Percentiles rank a stretch among this genome's conserved stretches.
phyloP scores from a whole-genome alignment of 495 filamentous ascomycete genomes.

The Tuber aestivum region DNA sequence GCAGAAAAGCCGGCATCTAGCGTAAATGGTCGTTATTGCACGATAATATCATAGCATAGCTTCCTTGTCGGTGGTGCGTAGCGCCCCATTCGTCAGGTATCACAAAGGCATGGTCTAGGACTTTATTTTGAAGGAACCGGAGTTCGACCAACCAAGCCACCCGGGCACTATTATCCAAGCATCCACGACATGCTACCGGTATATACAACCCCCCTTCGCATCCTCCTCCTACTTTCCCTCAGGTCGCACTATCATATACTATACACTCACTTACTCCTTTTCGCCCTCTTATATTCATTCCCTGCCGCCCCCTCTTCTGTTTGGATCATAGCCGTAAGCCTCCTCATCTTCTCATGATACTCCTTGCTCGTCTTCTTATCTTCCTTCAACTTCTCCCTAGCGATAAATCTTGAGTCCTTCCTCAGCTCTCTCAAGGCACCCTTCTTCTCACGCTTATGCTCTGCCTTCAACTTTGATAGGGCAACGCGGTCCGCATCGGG shows the following conservation, averaged over 20 bases:
- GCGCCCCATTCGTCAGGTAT: not conserved
- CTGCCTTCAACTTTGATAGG: slow-evolving; percentile 67
- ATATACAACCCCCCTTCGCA: not conserved
- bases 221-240: not conserved
- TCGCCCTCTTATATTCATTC: slow-evolving; percentile 85
- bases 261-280: slow-evolving; percentile 50
- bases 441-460: slow-evolving; percentile 93
- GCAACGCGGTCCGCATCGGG: slow-evolving; percentile 83
- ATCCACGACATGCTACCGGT: not conserved
- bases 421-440: slow-evolving; percentile 88
- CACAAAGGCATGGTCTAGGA: not conserved
- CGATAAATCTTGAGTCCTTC: slow-evolving; percentile 89
- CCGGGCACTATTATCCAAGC: not conserved
- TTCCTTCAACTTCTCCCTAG: slow-evolving; percentile 75
- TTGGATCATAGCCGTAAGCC: slow-evolving; percentile 87
- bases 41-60: not conserved
- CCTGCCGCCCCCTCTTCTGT: slow-evolving; percentile 79
- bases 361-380: slow-evolving; percentile 86
- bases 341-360: slow-evolving; percentile 92
- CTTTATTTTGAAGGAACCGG: not conserved
- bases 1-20: not conserved
- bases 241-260: slow-evolving; percentile 34
- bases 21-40: not conserved
- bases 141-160: not conserved
- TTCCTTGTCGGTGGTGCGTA: not conserved